Base-by-base conservation (phyloP, 2,329 filamentous ascomycete species). In the Penicillium sp. region DNA sequence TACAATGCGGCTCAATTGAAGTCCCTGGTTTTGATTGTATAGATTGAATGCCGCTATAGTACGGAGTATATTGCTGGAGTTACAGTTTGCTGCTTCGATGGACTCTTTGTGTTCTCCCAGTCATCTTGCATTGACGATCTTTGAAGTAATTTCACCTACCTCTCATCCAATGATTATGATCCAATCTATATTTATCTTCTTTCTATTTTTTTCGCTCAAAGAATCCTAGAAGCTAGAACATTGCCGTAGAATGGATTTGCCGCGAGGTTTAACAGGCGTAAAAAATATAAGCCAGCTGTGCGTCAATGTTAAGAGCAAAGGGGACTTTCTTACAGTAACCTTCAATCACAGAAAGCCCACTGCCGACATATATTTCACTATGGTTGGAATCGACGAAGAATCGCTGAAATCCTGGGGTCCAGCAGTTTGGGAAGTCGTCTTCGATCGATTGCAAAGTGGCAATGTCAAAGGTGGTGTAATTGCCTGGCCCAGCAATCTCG, bases 371-470 rank as follows among this genome's bases (percentile, higher is more conserved):
- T 9, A 1, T 8, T 34, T 7, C 10, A 41, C 13, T 1, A 49
- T 49, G 47, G 16, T 26, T 10, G 18, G 38, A 2, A 42, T 38
- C 5, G 18, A 42, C 5, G 47, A 32, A 34, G 14, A 32, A 10
- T 7, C 26, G 9, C 10, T 49, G 14, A 29, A 43, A 5, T 23
- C 47, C 16, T 49, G 47, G 47, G 18, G 36, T 26, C 47, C 47
- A 26, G 36, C 50, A 11, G 42, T 52, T 5, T 52, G 50, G 50
- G 50, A 16, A 13, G 35, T 52, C 13, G 40, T 52, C 5, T 47
- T 52, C 11, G 50, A 52, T 36, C 43, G 50, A 41, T 34, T 52
- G 8, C 36, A 47, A 27, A 47, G 35, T 35, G 50, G 50, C 34
- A 52, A 40, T 10, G 42, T 52, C 11, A 44, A 45, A 36, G 47